Evolutionary conservation across 305 asterid species (phyloP).

Genomic region (Solanum hybrid): DNA sequence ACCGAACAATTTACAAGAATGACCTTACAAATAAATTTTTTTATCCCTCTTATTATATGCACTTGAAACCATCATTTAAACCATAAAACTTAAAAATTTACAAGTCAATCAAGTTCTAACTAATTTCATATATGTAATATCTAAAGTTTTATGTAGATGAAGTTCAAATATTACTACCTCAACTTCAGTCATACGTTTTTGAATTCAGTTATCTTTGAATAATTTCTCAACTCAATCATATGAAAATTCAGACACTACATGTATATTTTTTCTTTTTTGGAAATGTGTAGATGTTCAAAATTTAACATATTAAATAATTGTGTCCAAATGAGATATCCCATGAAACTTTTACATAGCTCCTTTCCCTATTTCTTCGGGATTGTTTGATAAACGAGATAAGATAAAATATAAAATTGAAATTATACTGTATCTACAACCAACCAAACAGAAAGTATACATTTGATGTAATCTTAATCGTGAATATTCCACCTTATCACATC

Average conservation of each 20-base stretch:
- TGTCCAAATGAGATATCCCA: neutral
- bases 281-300: neutral
- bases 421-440: neutral
- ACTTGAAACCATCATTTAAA: neutral
- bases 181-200: fast-evolving
- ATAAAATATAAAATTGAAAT: neutral
- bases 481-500: neutral
- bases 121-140: neutral
- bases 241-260: neutral
- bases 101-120: neutral
- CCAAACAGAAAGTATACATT: neutral
- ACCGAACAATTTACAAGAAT: neutral
- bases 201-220: no score
- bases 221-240: neutral
- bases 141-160: neutral
- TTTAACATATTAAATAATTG: neutral
- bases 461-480: neutral
- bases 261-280: neutral
- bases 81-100: neutral
- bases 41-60: neutral
- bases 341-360: neutral
- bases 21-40: neutral
- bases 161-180: neutral
- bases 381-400: neutral
- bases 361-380: neutral